A percentile compares a stretch with the other conserved stretches of the same genome.
These are phyloP conservation scores for Sistotremastrum niveocremeum DNA, from an alignment of 768 basidiomycete species.

Conservation along the genomic window DNA sequence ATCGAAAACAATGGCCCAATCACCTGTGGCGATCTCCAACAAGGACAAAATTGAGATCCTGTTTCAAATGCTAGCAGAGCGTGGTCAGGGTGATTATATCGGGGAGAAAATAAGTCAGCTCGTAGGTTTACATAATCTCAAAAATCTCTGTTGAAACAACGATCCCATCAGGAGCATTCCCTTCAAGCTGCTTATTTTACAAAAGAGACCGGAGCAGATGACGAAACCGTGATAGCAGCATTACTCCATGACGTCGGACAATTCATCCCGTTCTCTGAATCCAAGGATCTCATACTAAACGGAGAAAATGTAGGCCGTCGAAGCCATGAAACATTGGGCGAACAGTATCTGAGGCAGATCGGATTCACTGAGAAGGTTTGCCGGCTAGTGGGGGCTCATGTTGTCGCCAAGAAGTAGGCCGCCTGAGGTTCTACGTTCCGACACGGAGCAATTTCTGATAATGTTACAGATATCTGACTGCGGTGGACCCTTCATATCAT, in stretches of 20 bases:
- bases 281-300: constrained; percentile 2
- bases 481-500: constrained; percentile 1
- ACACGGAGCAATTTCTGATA: not conserved
- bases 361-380: constrained; percentile 7
- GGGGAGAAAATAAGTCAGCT: constrained; percentile 1
- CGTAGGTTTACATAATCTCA: not conserved
- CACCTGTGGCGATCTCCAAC: too few species aligned
- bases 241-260: constrained; percentile 7
- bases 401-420: constrained; percentile 6
- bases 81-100: too few species aligned
- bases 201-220: constrained; percentile 1
- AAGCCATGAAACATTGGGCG: constrained; percentile 6
- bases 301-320: constrained; percentile 2
- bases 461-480: constrained; percentile 1
- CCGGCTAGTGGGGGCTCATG: constrained; percentile 4
- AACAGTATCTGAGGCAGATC: constrained; percentile 1
- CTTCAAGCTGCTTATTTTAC: constrained; percentile 6
- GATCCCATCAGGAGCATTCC: constrained; percentile 6
- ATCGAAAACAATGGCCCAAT: too few species aligned
- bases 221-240: constrained; percentile 7
- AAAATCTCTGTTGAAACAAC: not conserved
- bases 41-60: too few species aligned
- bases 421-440: not conserved
- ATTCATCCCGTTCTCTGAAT: constrained; percentile 1
- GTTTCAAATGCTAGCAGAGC: too few species aligned